Base-by-base conservation (phyloP, 495 filamentous ascomycete species). In the Podospora sp. region DNA sequence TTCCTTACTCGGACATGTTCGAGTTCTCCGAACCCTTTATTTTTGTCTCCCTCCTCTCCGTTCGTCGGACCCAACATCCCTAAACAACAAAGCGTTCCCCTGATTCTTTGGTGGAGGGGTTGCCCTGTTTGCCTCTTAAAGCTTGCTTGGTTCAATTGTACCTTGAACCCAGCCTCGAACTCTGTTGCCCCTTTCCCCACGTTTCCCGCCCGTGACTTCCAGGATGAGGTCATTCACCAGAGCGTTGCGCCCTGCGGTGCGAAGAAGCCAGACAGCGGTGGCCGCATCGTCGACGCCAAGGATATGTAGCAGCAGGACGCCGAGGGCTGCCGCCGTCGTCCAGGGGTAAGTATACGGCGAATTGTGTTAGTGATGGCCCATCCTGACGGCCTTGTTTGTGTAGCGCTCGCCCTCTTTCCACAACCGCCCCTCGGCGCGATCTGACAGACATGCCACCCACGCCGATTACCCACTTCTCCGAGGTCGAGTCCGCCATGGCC, bases 381-480 rank as follows among this genome's bases (percentile, higher is more conserved):
- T 60, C 24, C 20, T 62, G 67, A 60, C 27, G 3, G 36, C 24
- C 26, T 22, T 57, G 2, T 67, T 25, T 5, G 20, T 6, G 18
- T 27, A 90, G 84, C 70, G 79, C 84, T 69, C 84, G 90, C 82
- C 81, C 88, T 21, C 86, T 96, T 70, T 92, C 91, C n/a, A 87
- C 87, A 29, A 93, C 91, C 0, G 68, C 84, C 62, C 78, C 81
- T 65, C 85, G 86, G 67, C 86, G 83, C 65, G 81, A 83, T 63
- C 82, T 95, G 67, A 82, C 85, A 65, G 85, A 86, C 29, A 81
- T 96, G 70, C 88, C 89, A 7, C 95, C 95, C 0, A 98, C 94
- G 0, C 96, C 95, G 25, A 97, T 99, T 80, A 90, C 91, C 65
- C 93, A 94, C 80, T 79, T 96, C 72, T 96, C 92, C 71, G 95